Base-by-base conservation (phyloP, 495 filamentous ascomycete species). In the Zalerion maritima region DNA sequence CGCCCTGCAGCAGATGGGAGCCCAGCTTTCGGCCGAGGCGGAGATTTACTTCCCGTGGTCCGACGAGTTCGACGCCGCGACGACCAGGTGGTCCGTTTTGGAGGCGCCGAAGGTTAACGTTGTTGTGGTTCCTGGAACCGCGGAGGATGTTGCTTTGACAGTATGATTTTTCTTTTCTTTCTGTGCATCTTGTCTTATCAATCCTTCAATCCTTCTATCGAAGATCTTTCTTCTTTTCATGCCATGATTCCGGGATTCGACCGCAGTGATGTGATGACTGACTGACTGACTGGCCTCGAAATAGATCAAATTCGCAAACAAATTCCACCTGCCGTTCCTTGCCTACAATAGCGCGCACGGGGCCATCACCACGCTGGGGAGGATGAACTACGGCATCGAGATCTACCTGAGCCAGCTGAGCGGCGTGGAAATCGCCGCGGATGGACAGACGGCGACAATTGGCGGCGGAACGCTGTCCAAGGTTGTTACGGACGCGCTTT, bases 281-380 rank as follows among this genome's bases (percentile, higher is more conserved):
- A n/a, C n/a, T n/a, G n/a, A n/a, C n/a, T n/a, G n/a, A 10, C 28
- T 14, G 6, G 19, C 11, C 12, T 17, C 1, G 1, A 6, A 21
- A 6, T 30, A 68, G 53, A 55, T 69, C 16, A 44, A 50, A 36
- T 64, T 46, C 26, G 61, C 65, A 13, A 60, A 64, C 36, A 28
- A 37, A 28, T 38, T 58, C 26, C 26, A 46, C 13, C 14, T 74
- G 1, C 63, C 65, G 1, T 67, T 74, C 35, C 50, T 74, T 10
- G 52, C 64, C 2, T 54, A 47, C 34, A 62, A 56, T 41, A 54
- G 60, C 8, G 49, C 39, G 8, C 69, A 73, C 34, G 67, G 64
- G 7, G 26, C 45, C 24, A 44, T 49, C 35, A 52, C 43, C 17
- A 54, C 54, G 0, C 42, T 72, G 10, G 52, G 50, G 1, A 46